phyloP scores from a whole-genome alignment of 768 basidiomycete genomes.

The Calvatia gigantea region DNA sequence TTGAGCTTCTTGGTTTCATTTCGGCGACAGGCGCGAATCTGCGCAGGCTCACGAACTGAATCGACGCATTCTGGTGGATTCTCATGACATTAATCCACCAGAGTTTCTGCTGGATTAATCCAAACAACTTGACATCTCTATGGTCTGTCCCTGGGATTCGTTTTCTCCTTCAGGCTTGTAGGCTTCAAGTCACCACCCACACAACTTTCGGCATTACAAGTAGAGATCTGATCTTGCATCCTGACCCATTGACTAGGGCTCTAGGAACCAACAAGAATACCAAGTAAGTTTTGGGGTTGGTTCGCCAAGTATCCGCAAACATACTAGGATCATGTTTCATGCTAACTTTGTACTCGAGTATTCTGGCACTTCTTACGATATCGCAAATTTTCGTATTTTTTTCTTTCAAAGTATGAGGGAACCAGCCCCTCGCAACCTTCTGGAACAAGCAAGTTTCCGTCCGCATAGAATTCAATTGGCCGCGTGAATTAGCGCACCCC shows the following conservation, averaged over 20 bases:
- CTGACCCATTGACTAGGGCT: conserved; percentile 52
- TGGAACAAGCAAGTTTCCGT: conserved; percentile 47
- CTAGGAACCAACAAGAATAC: conserved; percentile 76
- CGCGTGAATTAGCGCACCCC: not conserved
- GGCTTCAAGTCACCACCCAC: conserved; percentile 55
- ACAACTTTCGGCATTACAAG: conserved; percentile 42
- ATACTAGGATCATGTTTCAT: not conserved
- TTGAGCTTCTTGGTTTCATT: conserved; percentile 79
- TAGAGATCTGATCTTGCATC: conserved; percentile 61
- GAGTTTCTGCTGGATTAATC: conserved; percentile 83
- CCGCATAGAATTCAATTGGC: not conserved
- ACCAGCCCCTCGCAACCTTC: conserved; percentile 53
- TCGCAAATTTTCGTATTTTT: conserved; percentile 68
- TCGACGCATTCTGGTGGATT: conserved; percentile 49
- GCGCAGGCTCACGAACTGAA: too few species aligned
- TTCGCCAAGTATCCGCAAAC: conserved; percentile 5
- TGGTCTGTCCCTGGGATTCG: conserved; percentile 76
- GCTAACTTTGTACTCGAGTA: not conserved
- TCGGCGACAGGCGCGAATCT: too few species aligned
- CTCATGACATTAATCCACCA: conserved; percentile 75
- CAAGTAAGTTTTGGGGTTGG: conserved; percentile 71
- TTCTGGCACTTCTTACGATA: conserved; percentile 66
- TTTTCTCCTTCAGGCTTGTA: conserved; percentile 76
- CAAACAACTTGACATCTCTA: conserved; percentile 80
- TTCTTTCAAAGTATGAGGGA: conserved; percentile 64